Evolutionary conservation across 352 stramenopile species (phyloP).

Genomic region (Pythium plurisporium): DNA sequence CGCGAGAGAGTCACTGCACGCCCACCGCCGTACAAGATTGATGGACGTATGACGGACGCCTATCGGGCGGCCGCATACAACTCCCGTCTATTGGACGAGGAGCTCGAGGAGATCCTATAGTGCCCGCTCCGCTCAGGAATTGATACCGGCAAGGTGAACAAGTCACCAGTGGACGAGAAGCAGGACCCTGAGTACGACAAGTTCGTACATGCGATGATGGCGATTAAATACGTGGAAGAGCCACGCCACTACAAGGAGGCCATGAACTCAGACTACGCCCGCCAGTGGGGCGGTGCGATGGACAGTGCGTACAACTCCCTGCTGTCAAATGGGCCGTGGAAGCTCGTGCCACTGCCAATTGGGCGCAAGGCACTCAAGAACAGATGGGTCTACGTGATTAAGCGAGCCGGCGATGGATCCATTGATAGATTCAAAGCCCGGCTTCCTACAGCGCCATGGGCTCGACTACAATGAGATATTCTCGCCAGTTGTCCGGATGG

Average conservation of each 20-base stretch:
- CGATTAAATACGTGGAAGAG: conserved; percentile 11
- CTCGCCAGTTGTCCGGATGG: not conserved
- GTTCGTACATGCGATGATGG: conserved; percentile 6
- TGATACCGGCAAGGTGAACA: not conserved
- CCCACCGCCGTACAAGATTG: not conserved
- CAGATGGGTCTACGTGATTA: conserved; percentile 10
- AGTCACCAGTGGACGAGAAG: not conserved
- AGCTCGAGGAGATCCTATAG: conserved; percentile 2
- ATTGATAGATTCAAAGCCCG: conserved; percentile 6
- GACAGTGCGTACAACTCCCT: conserved; percentile 10
- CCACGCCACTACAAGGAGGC: conserved; percentile 9
- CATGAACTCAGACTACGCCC: conserved; percentile 6
- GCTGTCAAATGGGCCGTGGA: conserved; percentile 8
- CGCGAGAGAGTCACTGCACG: not conserved
- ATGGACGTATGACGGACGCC: not conserved
- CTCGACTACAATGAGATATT: conserved; percentile 8
- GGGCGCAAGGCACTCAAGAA: conserved; percentile 15
- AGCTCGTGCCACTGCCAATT: not conserved
- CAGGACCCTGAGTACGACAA: not conserved
- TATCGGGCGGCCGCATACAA: conserved; percentile 1
- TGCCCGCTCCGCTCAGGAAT: conserved; percentile 2
- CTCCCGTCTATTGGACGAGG: conserved; percentile 2
- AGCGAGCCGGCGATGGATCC: not conserved
- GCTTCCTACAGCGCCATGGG: not conserved
- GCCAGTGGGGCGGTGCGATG: conserved; percentile 3